Percentiles rank a stretch among this genome's conserved stretches.
These are phyloP conservation scores for Gastrolobium villosum DNA, from an alignment of 306 rosid species.

Conservation along the genomic window DNA sequence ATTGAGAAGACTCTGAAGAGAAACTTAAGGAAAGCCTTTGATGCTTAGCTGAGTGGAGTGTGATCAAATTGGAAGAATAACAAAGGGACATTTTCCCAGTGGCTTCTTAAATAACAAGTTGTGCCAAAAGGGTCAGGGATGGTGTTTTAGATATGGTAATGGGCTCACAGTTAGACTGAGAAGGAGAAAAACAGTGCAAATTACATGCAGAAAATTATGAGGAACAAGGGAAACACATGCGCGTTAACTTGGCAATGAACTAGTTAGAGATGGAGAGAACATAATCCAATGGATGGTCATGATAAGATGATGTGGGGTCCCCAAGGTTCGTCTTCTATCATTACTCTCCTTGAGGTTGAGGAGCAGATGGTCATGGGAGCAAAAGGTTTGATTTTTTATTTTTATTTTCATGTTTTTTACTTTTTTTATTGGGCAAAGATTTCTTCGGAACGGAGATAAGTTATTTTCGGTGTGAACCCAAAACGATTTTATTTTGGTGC, in stretches of 20 bases:
- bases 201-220: conserved; percentile 40
- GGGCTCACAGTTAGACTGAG: conserved; percentile 27
- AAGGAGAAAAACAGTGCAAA: conserved; percentile 42
- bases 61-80: conserved; percentile 64
- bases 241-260: conserved; percentile 16
- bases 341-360: too few species aligned
- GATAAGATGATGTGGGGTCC: conserved; percentile 56
- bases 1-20: conserved; percentile 68
- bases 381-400: too few species aligned
- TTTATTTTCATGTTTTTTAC: too few species aligned
- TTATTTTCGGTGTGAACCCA: too few species aligned
- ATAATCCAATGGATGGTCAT: conserved; percentile 57
- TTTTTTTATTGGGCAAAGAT: too few species aligned
- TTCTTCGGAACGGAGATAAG: too few species aligned
- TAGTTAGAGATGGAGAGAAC: background rate
- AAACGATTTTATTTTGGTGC: too few species aligned
- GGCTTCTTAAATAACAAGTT: background rate
- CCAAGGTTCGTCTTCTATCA: too few species aligned
- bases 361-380: too few species aligned
- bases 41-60: conserved; percentile 62
- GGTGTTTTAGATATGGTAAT: conserved; percentile 18
- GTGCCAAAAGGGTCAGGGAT: background rate
- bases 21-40: conserved; percentile 52
- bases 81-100: conserved; percentile 67
- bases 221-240: conserved; percentile 42